Evolutionary conservation across 768 basidiomycete genomes (phyloP).

Genomic region (Boletus rubroflammeus): DNA sequence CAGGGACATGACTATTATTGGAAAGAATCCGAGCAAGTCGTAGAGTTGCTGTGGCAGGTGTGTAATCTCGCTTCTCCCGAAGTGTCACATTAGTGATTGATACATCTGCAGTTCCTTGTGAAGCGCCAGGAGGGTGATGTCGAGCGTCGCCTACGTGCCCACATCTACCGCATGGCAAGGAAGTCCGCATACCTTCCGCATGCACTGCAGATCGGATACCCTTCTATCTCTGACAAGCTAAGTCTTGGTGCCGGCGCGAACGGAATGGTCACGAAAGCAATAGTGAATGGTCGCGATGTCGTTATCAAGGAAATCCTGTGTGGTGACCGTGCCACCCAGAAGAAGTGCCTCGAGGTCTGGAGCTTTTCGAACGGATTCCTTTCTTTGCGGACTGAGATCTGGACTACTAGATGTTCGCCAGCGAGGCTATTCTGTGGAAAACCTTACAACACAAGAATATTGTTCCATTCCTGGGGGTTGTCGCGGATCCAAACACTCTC

Average conservation of each 20-base stretch:
- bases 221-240: background rate
- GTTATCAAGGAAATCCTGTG: conserved; percentile 26
- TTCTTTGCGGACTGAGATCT: conserved; percentile 1
- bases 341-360: conserved; percentile 13
- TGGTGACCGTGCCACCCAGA: background rate
- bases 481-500: background rate
- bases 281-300: conserved; percentile 11
- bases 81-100: background rate
- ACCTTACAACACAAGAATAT: conserved; percentile 27
- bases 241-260: conserved; percentile 13
- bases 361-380: background rate
- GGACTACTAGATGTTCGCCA: conserved; percentile 15
- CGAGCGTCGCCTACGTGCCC: conserved; percentile 13
- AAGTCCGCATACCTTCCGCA: conserved; percentile 25
- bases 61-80: background rate
- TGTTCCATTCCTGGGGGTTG: conserved; percentile 23
- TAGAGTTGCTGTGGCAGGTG: conserved; percentile 27
- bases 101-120: conserved; percentile 12
- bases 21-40: conserved; percentile 14
- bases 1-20: background rate
- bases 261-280: conserved; percentile 21
- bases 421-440: conserved; percentile 29
- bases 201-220: conserved; percentile 10
- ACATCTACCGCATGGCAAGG: conserved; percentile 28
- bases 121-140: background rate